Conservation (phyloP, 495 filamentous ascomycete species). For the Podospora pseudocomata region DNA sequence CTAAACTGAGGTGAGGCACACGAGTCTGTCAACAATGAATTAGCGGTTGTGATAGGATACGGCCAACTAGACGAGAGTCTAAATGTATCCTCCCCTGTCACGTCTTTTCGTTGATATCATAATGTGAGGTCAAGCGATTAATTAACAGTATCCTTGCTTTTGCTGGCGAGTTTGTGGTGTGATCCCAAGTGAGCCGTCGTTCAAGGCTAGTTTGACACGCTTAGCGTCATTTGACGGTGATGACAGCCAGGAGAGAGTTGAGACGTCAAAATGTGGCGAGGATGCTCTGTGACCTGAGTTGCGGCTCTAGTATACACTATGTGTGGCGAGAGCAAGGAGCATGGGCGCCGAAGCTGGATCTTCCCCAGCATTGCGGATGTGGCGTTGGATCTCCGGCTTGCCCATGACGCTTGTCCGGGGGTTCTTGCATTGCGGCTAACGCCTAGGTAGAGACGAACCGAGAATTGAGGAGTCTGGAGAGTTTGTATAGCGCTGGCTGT, state of each 20-base stretch:
- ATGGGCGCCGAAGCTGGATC: neutral
- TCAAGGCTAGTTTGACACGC: neutral
- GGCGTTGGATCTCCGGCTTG: neutral
- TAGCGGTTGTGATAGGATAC: too few species aligned
- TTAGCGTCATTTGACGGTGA: neutral
- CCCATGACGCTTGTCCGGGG: neutral
- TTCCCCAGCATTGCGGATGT: neutral
- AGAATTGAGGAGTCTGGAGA: neutral
- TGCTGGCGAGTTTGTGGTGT: neutral
- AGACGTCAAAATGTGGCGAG: neutral
- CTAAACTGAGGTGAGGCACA: too few species aligned
- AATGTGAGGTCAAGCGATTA: neutral
- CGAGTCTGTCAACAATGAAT: too few species aligned
- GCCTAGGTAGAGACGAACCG: neutral
- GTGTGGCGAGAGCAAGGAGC: neutral
- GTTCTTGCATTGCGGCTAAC: neutral
- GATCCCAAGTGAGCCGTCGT: neutral
- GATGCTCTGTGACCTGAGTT: neutral
- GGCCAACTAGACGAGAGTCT: too few species aligned
- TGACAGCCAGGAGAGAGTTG: neutral
- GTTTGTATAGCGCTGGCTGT: neutral
- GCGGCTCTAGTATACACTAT: neutral
- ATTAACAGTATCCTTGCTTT: neutral
- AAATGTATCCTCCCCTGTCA: too few species aligned
- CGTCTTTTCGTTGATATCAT: neutral